Evolutionary conservation across 139 green algal genomes (phyloP).

Genomic region (Chlorokybus atmophyticus): DNA sequence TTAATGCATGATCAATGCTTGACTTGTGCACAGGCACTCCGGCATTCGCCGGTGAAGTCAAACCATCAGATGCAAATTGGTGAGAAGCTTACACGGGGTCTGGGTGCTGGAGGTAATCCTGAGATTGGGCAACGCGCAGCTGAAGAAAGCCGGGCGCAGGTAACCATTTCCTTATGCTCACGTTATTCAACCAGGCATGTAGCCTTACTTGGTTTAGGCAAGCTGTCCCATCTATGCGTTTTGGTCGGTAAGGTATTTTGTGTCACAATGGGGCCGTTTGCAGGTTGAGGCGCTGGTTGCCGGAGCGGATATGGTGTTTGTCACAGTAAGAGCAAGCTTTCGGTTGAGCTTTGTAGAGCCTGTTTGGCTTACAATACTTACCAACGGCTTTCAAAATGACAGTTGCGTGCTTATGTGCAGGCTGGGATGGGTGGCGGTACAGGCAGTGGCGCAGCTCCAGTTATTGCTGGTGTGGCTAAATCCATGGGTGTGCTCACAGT

Average conservation of each 20-base stretch:
- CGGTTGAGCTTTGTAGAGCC: too few species aligned
- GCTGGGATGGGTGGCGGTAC: slow-evolving; percentile 95
- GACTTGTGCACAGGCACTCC: slow-evolving; percentile 59
- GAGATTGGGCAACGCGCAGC: slow-evolving; percentile 47
- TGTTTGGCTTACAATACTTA: too few species aligned
- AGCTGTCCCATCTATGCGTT: too few species aligned
- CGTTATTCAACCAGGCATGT: too few species aligned
- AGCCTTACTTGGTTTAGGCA: neutral
- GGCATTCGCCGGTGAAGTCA: slow-evolving; percentile 42
- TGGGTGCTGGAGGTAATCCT: slow-evolving; percentile 78
- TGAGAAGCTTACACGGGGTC: slow-evolving; percentile 62
- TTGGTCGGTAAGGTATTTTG: too few species aligned
- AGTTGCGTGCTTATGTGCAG: too few species aligned
- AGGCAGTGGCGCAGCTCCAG: slow-evolving; percentile 77
- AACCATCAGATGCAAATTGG: slow-evolving; percentile 73
- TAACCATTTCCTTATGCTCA: too few species aligned
- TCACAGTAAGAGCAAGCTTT: slow-evolving; percentile 64
- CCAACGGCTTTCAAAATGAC: too few species aligned
- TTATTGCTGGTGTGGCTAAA: slow-evolving; percentile 71
- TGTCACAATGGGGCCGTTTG: too few species aligned
- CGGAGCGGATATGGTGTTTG: slow-evolving; percentile 86
- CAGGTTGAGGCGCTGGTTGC: slow-evolving; percentile 51
- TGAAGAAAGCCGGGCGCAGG: slow-evolving; percentile 37
- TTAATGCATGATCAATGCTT: too few species aligned
- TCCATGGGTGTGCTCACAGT: slow-evolving; percentile 86